A percentile compares a stretch with the other conserved stretches of the same genome.
These are phyloP conservation scores for Alternaria tenuissima DNA, from an alignment of 2,329 filamentous ascomycete species.

Conservation along the genomic window DNA sequence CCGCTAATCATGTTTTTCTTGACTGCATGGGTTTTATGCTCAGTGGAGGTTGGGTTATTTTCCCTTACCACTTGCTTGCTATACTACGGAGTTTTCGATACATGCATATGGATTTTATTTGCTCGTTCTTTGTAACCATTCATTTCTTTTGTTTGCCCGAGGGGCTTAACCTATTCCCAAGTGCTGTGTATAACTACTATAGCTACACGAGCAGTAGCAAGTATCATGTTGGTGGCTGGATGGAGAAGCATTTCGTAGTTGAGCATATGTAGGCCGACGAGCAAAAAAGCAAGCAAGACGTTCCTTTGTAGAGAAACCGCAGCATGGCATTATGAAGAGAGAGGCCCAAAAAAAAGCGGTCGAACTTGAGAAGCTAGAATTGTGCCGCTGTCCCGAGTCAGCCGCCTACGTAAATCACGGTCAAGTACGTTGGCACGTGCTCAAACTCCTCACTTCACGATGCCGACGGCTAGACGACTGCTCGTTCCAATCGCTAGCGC, in stretches of 20 bases:
- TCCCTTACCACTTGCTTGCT: conserved; percentile 27
- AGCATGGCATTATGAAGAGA: not conserved
- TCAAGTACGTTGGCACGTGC: conserved; percentile 1
- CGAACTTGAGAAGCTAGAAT: not conserved
- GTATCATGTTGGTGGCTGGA: conserved; percentile 16
- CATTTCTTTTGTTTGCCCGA: conserved; percentile 15
- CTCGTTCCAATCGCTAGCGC: conserved; percentile 22
- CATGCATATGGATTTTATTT: conserved; percentile 45
- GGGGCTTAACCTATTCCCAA: conserved; percentile 20
- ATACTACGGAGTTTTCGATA: conserved; percentile 43
- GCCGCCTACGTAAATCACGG: conserved; percentile 30
- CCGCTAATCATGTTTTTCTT: conserved; percentile 45
- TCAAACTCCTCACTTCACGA: conserved; percentile 8
- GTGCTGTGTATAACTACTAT: conserved; percentile 39
- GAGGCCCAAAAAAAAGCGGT: not conserved
- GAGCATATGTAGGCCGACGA: conserved; percentile 32
- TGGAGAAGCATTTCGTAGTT: conserved; percentile 17
- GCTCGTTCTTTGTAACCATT: conserved; percentile 31
- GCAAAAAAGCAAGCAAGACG: conserved; percentile 44
- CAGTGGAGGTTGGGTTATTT: conserved; percentile 36
- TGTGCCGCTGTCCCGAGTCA: conserved; percentile 15
- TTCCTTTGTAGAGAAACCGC: conserved; percentile 19
- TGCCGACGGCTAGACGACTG: conserved; percentile 5
- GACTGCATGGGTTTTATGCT: conserved; percentile 44
- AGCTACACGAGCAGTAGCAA: conserved; percentile 30